phyloP scores from a whole-genome alignment of 148 eudicot species.

The Vaccinium macrocarpon region DNA sequence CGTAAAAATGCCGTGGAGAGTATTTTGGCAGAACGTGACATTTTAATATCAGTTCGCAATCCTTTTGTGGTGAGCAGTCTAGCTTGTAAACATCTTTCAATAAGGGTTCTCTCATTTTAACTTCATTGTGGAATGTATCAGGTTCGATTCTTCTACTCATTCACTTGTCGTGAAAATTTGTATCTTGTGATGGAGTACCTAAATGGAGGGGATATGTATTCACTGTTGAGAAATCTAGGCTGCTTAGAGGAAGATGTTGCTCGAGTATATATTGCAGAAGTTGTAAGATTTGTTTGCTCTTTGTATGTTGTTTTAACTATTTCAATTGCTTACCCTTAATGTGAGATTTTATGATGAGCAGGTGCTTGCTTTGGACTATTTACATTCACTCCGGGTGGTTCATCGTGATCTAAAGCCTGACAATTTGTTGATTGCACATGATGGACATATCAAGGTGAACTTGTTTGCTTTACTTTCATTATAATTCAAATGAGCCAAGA shows the following conservation, averaged over 20 bases:
- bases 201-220: constrained; percentile 96
- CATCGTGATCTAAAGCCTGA: constrained; percentile 99
- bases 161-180: constrained; percentile 97
- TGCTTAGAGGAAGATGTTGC: constrained; percentile 98
- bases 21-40: constrained; percentile 97
- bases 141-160: constrained; percentile 99
- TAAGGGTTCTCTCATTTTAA: constrained; percentile 24
- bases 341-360: constrained; percentile 26
- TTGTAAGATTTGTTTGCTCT: constrained; percentile 51
- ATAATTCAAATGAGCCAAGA: constrained; percentile 7
- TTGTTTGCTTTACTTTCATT: constrained; percentile 1
- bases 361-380: constrained; percentile 99
- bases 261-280: constrained; percentile 95
- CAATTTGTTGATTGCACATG: constrained; percentile 96
- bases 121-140: constrained; percentile 29
- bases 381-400: constrained; percentile 90
- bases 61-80: constrained; percentile 89
- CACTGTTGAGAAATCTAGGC: constrained; percentile 90
- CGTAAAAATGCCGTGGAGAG: constrained; percentile 99
- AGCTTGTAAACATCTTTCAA: constrained; percentile 14
- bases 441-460: constrained; percentile 94
- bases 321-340: background rate
- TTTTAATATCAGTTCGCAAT: constrained; percentile 91
- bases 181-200: constrained; percentile 98
- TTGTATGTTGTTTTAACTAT: constrained; percentile 4